phyloP scores from a whole-genome alignment of 1,284 basidiomycete genomes.

The Apiotrichum montevideense region DNA sequence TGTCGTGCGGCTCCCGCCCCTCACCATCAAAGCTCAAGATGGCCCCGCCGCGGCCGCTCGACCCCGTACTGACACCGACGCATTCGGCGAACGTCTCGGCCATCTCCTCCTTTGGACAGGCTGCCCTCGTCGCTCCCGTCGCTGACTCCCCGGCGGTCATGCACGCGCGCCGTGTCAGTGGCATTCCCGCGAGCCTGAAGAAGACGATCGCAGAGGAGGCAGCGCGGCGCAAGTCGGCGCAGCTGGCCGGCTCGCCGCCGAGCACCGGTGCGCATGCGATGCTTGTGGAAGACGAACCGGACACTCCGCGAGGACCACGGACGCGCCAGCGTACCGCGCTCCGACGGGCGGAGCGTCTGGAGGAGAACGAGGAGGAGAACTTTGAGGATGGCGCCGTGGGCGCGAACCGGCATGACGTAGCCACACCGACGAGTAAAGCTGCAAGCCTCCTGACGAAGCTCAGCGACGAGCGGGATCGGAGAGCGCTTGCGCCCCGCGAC shows the following conservation, averaged over 20 bases:
- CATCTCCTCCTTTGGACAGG: background rate
- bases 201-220: conserved; percentile 2
- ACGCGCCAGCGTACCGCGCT: background rate
- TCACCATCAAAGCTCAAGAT: conserved; percentile 4
- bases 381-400: background rate
- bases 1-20: background rate
- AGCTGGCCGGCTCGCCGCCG: background rate
- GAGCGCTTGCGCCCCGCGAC: conserved; percentile 8
- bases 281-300: background rate
- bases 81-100: conserved; percentile 7
- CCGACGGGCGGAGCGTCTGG: background rate
- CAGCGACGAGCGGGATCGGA: background rate
- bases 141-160: conserved; percentile 11
- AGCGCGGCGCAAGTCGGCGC: background rate
- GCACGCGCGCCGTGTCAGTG: conserved; percentile 15
- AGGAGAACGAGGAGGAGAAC: background rate
- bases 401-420: conserved; percentile 15
- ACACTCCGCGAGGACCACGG: background rate
- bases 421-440: conserved; percentile 10
- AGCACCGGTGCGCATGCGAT: background rate
- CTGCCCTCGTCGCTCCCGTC: background rate
- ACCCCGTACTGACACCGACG: conserved; percentile 14
- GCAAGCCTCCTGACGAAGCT: conserved; percentile 1
- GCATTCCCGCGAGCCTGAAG: conserved; percentile 10
- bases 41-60: conserved; percentile 6